Percentiles rank a stretch among this genome's conserved stretches.
Evolutionary conservation across 169 alveolate species (phyloP).

Genomic region (Plasmodium vivax): DNA sequence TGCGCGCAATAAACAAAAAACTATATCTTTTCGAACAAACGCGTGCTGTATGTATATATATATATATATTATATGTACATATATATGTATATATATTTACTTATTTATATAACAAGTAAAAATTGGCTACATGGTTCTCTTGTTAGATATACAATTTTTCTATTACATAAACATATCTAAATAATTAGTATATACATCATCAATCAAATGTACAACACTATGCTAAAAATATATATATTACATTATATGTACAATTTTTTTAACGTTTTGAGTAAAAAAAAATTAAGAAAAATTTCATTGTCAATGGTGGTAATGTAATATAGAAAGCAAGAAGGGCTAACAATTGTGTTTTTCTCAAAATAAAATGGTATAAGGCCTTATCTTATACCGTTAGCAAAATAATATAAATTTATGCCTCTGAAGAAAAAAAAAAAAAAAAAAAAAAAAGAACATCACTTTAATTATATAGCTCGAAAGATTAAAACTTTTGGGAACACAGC

Average conservation of each 20-base stretch:
- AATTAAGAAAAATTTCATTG: neutral
- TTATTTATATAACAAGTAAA: neutral
- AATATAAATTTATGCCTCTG: neutral
- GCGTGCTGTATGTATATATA: neutral
- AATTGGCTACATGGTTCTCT: neutral
- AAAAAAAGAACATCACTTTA: neutral
- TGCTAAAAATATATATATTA: neutral
- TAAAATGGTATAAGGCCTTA: neutral
- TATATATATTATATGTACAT: neutral
- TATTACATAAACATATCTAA: neutral
- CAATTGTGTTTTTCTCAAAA: neutral
- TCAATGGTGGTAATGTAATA: neutral
- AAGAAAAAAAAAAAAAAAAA: neutral
- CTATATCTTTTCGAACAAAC: neutral
- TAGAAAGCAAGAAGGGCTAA: neutral
- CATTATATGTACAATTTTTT: neutral
- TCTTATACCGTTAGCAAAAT: neutral
- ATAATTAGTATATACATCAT: neutral
- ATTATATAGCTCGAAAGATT: neutral
- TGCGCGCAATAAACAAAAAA: neutral
- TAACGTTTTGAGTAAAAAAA: neutral
- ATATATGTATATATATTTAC: neutral
- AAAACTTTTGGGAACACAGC: neutral
- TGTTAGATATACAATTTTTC: neutral
- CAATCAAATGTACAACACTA: neutral